Evolutionary conservation across 768 basidiomycete genomes (phyloP), one percentile per base, ranked within the genome.

Genomic region (Sarcodon aspratus): DNA sequence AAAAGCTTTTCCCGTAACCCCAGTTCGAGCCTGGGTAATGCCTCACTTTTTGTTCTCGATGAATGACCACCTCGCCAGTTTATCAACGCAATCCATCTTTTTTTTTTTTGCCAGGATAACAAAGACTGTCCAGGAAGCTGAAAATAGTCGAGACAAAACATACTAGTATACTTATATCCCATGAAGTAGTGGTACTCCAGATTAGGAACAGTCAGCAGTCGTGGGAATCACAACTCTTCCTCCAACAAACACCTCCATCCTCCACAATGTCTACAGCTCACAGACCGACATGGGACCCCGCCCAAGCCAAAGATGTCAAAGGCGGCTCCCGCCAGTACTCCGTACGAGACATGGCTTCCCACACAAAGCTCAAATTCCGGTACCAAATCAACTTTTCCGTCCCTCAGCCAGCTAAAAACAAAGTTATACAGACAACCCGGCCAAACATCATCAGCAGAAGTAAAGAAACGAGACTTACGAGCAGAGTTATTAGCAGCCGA

Each of bases 351-450:
- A 86, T 97, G 78, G 90, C 95, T 6, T 75, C 90, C 2, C 88
- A 97, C 64, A 99, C 95, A 1, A 95, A 96, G 66, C 85, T 99
- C 57, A 99, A 99, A 71, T 99, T 99, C 69, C 82, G 95, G 82
- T 88, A 51, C 48, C 76, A 61, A 15, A 27, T 15, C 36, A 2
- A 37, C 12, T 36, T n/a, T 35, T 34, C 17, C 18, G 8, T 27
- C 13, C 36, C 34, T 45, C 18, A 35, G 36, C 33, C 48, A 32
- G 21, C 18, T 17, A 47, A 34, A 32, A 44, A 34, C 15, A 6
- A n/a, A 31, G 11, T 9, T 46, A n/a, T 45, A 33, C 52, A 87
- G 86, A 32, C 92, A 96, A 73, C 78, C 85, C 3, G 95, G 95
- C 8, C 95, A 99, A 64, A 92, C 88, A 1, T 85, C 89, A 1